Base-by-base conservation (phyloP, 176 grass and related monocot species). In the Carex kokanica region DNA sequence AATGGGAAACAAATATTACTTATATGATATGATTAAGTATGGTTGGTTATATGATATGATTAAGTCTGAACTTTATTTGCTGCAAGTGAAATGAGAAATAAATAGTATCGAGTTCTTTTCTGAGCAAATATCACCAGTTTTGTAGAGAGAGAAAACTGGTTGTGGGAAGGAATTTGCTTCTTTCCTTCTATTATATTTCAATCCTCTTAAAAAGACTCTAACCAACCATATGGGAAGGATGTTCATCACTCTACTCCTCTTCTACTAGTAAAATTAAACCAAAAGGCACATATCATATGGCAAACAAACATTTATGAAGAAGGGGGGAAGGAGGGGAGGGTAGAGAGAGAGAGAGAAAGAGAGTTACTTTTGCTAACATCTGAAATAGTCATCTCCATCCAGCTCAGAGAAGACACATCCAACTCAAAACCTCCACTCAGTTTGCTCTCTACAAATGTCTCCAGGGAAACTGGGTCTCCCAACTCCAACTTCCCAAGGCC, bases 351-450 rank as follows among this genome's bases (percentile, higher is more conserved):
- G 59, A 53, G 73, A 88, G 87, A 61, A 20, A 62, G 59, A 18
- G 52, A 49, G 55, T 53, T 97, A 94, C 95, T 89, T 85, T 88
- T 88, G 78, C 17, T 91, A 86, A 88, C 86, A 84, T 98, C 95
- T 43, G 89, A 90, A 88, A 98, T 82, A 83, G 95, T 86, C 80
- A 66, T 83, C 86, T 98, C 87, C 89, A 93, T 91, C 95, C 95
- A 98, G 79, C 89, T 90, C 81, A 98, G 89, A 74, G 92, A 98
- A 90, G 90, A 91, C 24, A 54, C 5, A 56, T 90, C 81, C 73
- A 94, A 60, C 72, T 86, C 80, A 53, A 94, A 92, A 70, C 32
- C 84, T 87, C 84, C 74, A 65, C 38, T 90, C 73, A 88, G 60
- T 32, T 71, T 61, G 65, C 45, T 83, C 25, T 98, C 89, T 49